Percentiles rank a stretch among this genome's conserved stretches.
These are phyloP conservation scores for Graphiopsis chlorocephala DNA, from an alignment of 2,329 filamentous ascomycete genomes.

Conservation along the genomic window DNA sequence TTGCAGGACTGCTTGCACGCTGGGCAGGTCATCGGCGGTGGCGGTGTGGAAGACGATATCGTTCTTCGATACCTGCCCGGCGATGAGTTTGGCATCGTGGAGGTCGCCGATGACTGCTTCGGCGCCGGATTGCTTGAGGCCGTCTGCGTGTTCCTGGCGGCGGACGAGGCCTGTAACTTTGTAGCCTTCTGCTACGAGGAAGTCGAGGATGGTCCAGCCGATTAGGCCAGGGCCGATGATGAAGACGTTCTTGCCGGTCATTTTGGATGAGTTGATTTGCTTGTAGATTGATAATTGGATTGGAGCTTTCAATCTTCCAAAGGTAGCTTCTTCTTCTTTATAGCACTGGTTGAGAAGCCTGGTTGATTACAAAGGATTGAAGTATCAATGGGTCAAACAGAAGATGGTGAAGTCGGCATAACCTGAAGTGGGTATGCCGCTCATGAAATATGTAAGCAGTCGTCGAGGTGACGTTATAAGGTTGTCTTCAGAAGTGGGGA, in stretches of 20 bases:
- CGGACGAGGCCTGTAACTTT: constrained; percentile 44
- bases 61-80: constrained; percentile 35
- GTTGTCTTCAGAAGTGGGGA: not conserved
- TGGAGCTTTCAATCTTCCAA: not conserved
- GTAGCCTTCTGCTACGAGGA: constrained; percentile 44
- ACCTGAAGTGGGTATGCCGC: not conserved
- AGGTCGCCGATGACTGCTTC: constrained; percentile 43
- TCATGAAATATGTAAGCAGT: not conserved
- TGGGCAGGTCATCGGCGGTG: constrained; percentile 49
- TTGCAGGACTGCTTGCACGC: constrained; percentile 45
- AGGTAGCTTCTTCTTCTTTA: not conserved
- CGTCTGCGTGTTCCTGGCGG: constrained; percentile 37
- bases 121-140: constrained; percentile 38
- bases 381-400: not conserved
- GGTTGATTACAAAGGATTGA: not conserved
- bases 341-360: not conserved
- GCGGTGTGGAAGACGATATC: constrained; percentile 51
- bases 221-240: constrained; percentile 49
- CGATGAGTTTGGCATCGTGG: constrained; percentile 41
- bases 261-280: not conserved
- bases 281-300: constrained; percentile 37
- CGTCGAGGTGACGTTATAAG: not conserved
- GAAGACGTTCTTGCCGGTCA: constrained; percentile 37
- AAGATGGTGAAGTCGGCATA: not conserved
- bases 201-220: constrained; percentile 47